Conservation (phyloP, 345 rosid genomes). For the Eutrema yunnanense region DNA sequence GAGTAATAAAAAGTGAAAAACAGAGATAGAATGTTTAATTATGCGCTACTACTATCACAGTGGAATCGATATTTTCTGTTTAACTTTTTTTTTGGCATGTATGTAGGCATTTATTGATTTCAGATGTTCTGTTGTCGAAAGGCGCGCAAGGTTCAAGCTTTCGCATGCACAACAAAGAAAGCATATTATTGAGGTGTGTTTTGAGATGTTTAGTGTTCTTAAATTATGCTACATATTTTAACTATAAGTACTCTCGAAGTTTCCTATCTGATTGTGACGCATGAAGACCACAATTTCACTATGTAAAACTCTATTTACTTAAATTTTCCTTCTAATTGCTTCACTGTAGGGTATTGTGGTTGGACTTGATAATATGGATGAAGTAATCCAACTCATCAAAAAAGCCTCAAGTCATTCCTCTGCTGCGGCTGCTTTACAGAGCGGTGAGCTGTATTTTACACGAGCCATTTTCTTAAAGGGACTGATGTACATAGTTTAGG, state of each 20-base stretch:
- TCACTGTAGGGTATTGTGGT: slow-evolving; percentile 64
- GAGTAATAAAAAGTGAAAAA: neutral
- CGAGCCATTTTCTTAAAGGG: neutral
- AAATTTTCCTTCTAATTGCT: slow-evolving; percentile 5
- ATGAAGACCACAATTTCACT: slow-evolving; percentile 8
- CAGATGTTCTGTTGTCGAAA: slow-evolving; percentile 87
- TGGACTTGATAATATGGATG: slow-evolving; percentile 82
- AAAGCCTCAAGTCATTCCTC: slow-evolving; percentile 57
- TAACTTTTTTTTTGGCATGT: neutral
- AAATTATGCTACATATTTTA: neutral
- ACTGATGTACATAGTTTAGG: slow-evolving; percentile 1
- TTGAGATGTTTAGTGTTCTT: neutral
- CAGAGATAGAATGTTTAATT: neutral
- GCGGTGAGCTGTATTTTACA: slow-evolving; percentile 38
- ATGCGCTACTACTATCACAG: neutral
- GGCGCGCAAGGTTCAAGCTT: slow-evolving; percentile 83
- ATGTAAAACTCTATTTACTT: neutral
- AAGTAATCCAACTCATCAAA: slow-evolving; percentile 55
- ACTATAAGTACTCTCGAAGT: neutral
- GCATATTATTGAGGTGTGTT: slow-evolving; percentile 83
- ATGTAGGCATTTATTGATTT: slow-evolving; percentile 81
- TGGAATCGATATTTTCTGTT: neutral
- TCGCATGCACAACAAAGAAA: slow-evolving; percentile 74
- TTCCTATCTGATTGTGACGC: neutral
- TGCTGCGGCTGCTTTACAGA: slow-evolving; percentile 60